Base-by-base conservation (phyloP, 495 filamentous ascomycete genomes). In the Neurospora cerealis region DNA sequence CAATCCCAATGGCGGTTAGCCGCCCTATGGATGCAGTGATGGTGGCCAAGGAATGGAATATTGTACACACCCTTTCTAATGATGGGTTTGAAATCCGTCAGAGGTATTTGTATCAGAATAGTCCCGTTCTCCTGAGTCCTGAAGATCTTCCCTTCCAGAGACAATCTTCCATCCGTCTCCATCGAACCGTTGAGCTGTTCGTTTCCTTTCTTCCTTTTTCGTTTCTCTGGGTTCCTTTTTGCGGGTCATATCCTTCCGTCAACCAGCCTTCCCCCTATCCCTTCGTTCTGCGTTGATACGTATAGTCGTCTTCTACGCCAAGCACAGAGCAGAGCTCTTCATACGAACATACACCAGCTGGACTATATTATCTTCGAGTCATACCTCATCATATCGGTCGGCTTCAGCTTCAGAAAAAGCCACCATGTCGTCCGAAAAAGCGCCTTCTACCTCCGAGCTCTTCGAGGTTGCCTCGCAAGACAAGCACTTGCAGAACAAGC, bases 391-490 rank as follows among this genome's bases (percentile, higher is more conserved):
- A 48, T 24, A 60, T 17, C 54, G 2, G 28, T 24, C 24, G 1
- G 0, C 54, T 62, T 3, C 54, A 34, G 2, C 11, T 62, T 8
- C 13, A 32, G 6, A 11, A 13, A 62, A 5, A 4, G 3, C 8
- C 54, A 19, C 54, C 28, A 66, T 66, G 54, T 66, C 54, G 54
- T 66, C 54, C 15, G 54, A 66, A 66, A 66, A 66, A 66, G 28
- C 54, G 28, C 54, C 71, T 24, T 80, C 79, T 19, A 71, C 74
- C 39, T 77, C 78, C 69, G 82, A 83, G 3, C 28, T 66, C 72
- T 81, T 81, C 75, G 81, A 85, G 74, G 78, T 81, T 76, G 79
- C 82, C 69, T 79, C 81, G 8, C 77, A 78, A 17, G 83, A 85
- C 62, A 70, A 73, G 24, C 76, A 81, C 72, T 79, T 83, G 73